Percentiles rank a stretch among this genome's conserved stretches.
Evolutionary conservation across 1,284 basidiomycete species (phyloP).

Genomic region (Cystobasidiaceae sp.): DNA sequence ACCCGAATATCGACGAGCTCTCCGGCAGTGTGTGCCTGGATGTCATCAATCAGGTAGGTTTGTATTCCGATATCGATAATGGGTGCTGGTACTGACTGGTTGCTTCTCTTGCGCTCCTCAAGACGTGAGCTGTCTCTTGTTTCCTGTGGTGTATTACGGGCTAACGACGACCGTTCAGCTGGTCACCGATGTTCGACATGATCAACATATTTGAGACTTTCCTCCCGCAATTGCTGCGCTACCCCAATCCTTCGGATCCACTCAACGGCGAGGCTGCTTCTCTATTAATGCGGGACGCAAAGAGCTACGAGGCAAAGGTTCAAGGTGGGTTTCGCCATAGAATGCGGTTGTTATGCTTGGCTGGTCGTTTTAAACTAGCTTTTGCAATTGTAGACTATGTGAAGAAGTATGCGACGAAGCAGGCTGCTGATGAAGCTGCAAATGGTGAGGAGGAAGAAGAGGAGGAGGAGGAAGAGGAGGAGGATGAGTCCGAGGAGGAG

Average conservation of each 20-base stretch:
- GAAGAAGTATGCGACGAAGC: conserved; percentile 74
- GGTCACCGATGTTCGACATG: conserved; percentile 99
- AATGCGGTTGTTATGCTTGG: background rate
- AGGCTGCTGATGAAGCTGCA: conserved; percentile 58
- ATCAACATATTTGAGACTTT: conserved; percentile 99
- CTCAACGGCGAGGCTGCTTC: conserved; percentile 97
- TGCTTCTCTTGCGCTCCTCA: background rate
- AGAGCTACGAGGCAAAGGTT: conserved; percentile 87
- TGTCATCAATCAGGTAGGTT: conserved; percentile 59
- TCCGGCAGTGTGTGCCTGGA: conserved; percentile 77
- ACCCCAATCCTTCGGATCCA: conserved; percentile 96
- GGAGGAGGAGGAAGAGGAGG: conserved; percentile 63
- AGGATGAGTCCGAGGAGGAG: conserved; percentile 38
- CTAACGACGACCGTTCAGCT: conserved; percentile 56
- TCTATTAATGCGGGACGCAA: conserved; percentile 90
- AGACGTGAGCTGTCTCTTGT: background rate
- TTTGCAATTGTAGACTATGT: conserved; percentile 65
- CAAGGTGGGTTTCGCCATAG: conserved; percentile 57
- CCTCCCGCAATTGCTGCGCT: conserved; percentile 89
- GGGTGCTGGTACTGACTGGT: background rate
- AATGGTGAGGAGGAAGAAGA: conserved; percentile 51
- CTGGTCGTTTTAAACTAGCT: background rate
- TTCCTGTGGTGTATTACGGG: conserved; percentile 56
- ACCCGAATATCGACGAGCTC: conserved; percentile 53
- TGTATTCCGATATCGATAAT: too few relatives aligned